These are phyloP conservation scores for Microcyclosporella mali DNA, from an alignment of 2,329 filamentous ascomycete species.

Conservation along the genomic window DNA sequence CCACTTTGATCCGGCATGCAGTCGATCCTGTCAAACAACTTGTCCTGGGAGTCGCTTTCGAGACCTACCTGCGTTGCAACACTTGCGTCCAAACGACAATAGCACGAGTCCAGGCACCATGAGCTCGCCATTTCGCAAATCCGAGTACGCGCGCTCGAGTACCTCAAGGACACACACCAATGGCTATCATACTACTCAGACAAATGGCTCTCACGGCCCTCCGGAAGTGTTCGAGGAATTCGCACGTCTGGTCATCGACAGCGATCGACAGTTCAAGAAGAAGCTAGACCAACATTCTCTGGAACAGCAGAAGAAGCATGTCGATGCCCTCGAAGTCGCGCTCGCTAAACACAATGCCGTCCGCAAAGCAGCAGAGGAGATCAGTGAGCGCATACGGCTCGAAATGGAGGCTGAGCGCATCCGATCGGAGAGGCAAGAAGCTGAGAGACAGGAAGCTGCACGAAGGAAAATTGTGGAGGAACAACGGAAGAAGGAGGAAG, in stretches of 20 bases:
- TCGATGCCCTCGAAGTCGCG: conserved; percentile 16
- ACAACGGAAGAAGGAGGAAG: conserved; percentile 7
- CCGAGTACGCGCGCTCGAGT: conserved; percentile 12
- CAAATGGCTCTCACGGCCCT: conserved; percentile 4
- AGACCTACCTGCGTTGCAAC: no score
- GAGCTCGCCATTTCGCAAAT: conserved; percentile 12
- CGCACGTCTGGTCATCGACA: conserved; percentile 12
- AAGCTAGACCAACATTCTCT: conserved; percentile 14
- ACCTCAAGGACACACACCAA: conserved; percentile 9
- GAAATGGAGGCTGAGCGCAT: conserved; percentile 13
- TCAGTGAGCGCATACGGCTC: conserved; percentile 11
- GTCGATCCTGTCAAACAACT: no score
- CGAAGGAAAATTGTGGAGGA: conserved; percentile 12
- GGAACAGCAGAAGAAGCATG: conserved; percentile 15
- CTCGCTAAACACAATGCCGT: conserved; percentile 15
- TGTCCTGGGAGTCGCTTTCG: no score
- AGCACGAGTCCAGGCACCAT: conserved; percentile 3
- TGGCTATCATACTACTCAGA: conserved; percentile 3
- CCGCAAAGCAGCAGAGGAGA: conserved; percentile 12
- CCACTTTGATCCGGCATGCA: no score
- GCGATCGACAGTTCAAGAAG: conserved; percentile 14
- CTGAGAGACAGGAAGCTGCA: conserved; percentile 10
- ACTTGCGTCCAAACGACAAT: no score
- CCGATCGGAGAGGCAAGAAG: conserved; percentile 10
- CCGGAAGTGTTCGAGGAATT: conserved; percentile 13